These are phyloP conservation scores for Lactifluus hygrophoroides DNA, from an alignment of 768 basidiomycete genomes.

Conservation along the genomic window DNA sequence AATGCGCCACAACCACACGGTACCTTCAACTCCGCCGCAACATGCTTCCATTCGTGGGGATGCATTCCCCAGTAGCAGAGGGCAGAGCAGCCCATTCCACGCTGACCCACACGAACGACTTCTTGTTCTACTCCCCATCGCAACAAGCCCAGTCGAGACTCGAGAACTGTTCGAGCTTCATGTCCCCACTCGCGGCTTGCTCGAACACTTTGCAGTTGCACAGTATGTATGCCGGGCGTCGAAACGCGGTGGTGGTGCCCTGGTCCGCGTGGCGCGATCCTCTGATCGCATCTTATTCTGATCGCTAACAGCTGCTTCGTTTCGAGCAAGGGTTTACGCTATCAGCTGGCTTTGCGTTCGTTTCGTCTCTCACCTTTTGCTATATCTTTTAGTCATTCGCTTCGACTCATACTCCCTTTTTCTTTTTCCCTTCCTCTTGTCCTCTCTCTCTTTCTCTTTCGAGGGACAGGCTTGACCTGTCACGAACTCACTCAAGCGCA, in stretches of 20 bases:
- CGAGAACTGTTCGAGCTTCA: constrained; percentile 10
- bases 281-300: too few relatives aligned
- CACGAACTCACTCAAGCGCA: too few relatives aligned
- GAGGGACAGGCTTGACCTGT: too few relatives aligned
- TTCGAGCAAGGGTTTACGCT: too few relatives aligned
- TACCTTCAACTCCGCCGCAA: constrained; percentile 9
- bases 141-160: constrained; percentile 4
- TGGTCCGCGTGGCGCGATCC: constrained; percentile 1
- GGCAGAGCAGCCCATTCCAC: background rate
- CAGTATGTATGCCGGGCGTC: background rate
- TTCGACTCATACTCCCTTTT: too few relatives aligned
- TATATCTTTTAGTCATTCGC: too few relatives aligned
- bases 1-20: background rate
- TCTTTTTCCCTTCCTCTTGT: too few relatives aligned
- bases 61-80: background rate
- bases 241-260: background rate
- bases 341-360: too few relatives aligned
- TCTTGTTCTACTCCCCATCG: background rate
- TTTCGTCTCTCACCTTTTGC: too few relatives aligned
- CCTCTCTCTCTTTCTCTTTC: too few relatives aligned
- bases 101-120: constrained; percentile 7
- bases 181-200: background rate
- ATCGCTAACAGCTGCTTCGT: too few relatives aligned
- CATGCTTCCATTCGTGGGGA: background rate
- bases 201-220: background rate